Evolutionary conservation across 495 filamentous ascomycete species (phyloP), one percentile per base, ranked within the genome.

Genomic region (Aspergillus haitiensis): DNA sequence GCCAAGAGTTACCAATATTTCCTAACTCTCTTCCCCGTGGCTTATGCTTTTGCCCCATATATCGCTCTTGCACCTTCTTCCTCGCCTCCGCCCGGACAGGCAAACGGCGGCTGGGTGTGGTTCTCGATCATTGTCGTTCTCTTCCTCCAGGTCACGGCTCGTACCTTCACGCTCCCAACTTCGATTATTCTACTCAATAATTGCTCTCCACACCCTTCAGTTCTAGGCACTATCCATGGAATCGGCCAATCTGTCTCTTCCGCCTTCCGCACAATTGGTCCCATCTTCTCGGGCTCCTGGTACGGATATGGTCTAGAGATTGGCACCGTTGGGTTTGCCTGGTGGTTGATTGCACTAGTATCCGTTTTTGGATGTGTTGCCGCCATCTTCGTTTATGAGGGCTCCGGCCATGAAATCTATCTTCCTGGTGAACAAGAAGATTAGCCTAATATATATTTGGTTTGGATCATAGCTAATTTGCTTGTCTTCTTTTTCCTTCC

Each of bases 171-270:
- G 6, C 79, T 93, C 0, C 90, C 91, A 0, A 86, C 84, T 12
- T 84, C 87, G 18, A 86, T 86, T 3, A 93, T 96, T 56, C 75
- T 96, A 7, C 78, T 93, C 34, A 94, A 93, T 64, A 94, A 96
- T 69, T 88, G 86, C 73, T 87, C 85, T 47, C 90, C 91, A 2
- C 90, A 93, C 65, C 90, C 90, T 0, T 86, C 82, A 32, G 89
- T 93, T 6, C 78, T 96, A 9, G 89, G 90, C 1, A 92, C 90
- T 2, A 82, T 94, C 35, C 91, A 96, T 72, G 91, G 91, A 6
- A 81, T 93, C 18, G 91, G 85, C 9, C 88, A 92, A 73, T 90
- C 82, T 61, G 87, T 88, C 8, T 86, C 82, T 37, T 86, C 82
- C 37, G 82, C 85, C 31, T 86, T 87, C 46, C 80, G 91, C 40